Percentiles rank a stretch among this genome's conserved stretches.
phyloP scores from a whole-genome alignment of 371 early-diverging fungal species.

The Syncephalastrum monosporum region DNA sequence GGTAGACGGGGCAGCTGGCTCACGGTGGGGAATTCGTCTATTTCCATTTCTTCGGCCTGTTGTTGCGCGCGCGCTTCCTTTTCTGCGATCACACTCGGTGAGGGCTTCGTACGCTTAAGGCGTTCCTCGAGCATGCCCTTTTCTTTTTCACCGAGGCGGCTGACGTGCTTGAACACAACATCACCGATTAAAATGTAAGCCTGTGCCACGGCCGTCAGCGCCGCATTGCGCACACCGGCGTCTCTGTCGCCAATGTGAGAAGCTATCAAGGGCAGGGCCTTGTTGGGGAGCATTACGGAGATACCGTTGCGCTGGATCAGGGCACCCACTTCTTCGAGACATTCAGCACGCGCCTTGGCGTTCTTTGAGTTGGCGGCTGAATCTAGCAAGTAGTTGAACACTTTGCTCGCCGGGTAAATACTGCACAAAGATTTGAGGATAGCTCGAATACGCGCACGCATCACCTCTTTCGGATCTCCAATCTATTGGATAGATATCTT shows the following conservation, averaged over 20 bases:
- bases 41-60: constrained; percentile 41
- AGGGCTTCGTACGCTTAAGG: constrained; percentile 57
- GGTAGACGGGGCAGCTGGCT: constrained; percentile 28
- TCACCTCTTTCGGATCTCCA: constrained; percentile 83
- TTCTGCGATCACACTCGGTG: constrained; percentile 38
- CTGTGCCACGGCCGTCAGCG: constrained; percentile 70
- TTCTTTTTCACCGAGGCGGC: constrained; percentile 78
- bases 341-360: constrained; percentile 79
- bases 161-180: constrained; percentile 69
- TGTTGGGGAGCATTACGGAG: constrained; percentile 65
- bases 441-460: constrained; percentile 66
- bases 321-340: constrained; percentile 76
- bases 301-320: constrained; percentile 78
- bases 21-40: constrained; percentile 38
- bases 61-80: constrained; percentile 26
- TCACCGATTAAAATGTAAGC: constrained; percentile 75
- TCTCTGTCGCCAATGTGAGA: constrained; percentile 80
- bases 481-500: constrained; percentile 20
- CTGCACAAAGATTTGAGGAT: constrained; percentile 64
- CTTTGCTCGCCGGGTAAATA: constrained; percentile 80
- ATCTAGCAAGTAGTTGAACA: constrained; percentile 69
- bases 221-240: constrained; percentile 77
- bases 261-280: constrained; percentile 72
- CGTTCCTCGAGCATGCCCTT: constrained; percentile 76
- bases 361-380: constrained; percentile 75